Evolutionary conservation across 73 alveolate species (phyloP).

Genomic region (Chromera velia): DNA sequence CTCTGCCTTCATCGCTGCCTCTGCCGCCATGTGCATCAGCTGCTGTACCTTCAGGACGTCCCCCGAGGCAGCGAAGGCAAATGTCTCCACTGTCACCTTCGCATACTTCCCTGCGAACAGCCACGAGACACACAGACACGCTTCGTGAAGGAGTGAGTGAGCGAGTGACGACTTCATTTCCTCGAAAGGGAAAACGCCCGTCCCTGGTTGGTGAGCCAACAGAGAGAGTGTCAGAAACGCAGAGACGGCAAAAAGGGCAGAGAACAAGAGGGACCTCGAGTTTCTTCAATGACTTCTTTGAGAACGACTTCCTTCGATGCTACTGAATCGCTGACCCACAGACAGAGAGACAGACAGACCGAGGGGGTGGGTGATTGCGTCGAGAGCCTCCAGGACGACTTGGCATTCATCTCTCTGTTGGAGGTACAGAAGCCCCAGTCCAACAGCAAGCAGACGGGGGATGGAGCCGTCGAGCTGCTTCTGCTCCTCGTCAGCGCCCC

Average conservation of each 20-base stretch:
- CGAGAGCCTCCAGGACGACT: constrained; percentile 64
- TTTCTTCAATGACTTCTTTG: too few relatives aligned
- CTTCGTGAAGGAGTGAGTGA: too few relatives aligned
- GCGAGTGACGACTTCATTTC: too few relatives aligned
- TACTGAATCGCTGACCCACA: too few relatives aligned
- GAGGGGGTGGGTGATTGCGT: constrained; percentile 51
- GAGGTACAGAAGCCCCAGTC: constrained; percentile 82
- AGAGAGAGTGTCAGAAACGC: too few relatives aligned
- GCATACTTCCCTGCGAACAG: constrained; percentile 39
- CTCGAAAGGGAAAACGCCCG: too few relatives aligned
- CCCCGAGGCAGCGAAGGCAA: constrained; percentile 87
- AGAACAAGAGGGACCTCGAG: too few relatives aligned
- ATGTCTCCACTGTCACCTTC: constrained; percentile 64
- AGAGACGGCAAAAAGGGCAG: too few relatives aligned
- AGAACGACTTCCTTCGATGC: too few relatives aligned
- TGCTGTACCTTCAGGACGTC: constrained; percentile 80
- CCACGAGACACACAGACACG: too few relatives aligned
- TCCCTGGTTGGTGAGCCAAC: too few relatives aligned
- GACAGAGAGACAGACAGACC: constrained; percentile 49
- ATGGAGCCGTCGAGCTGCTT: constrained; percentile 61
- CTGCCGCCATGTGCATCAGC: constrained; percentile 84
- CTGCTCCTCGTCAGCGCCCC: constrained; percentile 47
- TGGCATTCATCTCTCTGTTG: too few relatives aligned
- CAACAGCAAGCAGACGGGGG: constrained; percentile 83
- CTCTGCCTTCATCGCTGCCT: constrained; percentile 76